Evolutionary conservation across 2,329 filamentous ascomycete species (phyloP).

Genomic region (Tolypocladium sp.): DNA sequence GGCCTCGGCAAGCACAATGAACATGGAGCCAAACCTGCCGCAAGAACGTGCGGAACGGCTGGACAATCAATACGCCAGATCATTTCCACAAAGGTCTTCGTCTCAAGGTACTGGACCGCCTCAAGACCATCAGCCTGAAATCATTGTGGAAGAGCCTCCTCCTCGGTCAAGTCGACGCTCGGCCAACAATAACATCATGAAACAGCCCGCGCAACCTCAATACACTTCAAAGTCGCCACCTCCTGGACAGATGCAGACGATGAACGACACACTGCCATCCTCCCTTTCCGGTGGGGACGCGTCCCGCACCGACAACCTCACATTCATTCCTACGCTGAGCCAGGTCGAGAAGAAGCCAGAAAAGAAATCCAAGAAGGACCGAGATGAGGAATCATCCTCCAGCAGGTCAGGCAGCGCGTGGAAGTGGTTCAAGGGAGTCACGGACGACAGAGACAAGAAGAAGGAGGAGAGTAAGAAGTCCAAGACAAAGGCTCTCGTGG

Average conservation of each 20-base stretch:
- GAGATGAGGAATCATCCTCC: conserved; percentile 50
- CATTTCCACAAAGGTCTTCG: conserved; percentile 45
- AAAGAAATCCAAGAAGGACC: conserved; percentile 69
- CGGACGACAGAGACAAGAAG: conserved; percentile 55
- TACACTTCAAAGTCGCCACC: conserved; percentile 3
- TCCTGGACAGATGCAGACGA: conserved; percentile 9
- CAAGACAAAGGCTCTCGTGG: conserved; percentile 48
- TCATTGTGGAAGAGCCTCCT: conserved; percentile 30
- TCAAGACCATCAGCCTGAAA: conserved; percentile 14
- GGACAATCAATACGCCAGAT: conserved; percentile 14
- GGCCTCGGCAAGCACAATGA: conserved; percentile 28
- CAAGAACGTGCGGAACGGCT: conserved; percentile 23
- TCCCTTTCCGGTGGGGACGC: conserved; percentile 59
- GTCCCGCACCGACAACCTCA: conserved; percentile 63
- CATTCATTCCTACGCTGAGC: conserved; percentile 66
- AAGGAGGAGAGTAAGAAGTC: conserved; percentile 57
- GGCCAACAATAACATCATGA: conserved; percentile 1
- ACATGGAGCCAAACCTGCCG: conserved; percentile 54
- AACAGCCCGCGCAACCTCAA: conserved; percentile 4
- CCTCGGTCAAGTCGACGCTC: conserved; percentile 28
- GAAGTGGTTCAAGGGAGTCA: conserved; percentile 74
- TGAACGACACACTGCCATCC: conserved; percentile 31
- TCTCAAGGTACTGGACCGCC: conserved; percentile 37
- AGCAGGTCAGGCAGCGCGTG: conserved; percentile 62
- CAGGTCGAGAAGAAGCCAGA: conserved; percentile 65